Evolutionary conservation across 345 rosid species (phyloP).

Genomic region (Syzygium grande): DNA sequence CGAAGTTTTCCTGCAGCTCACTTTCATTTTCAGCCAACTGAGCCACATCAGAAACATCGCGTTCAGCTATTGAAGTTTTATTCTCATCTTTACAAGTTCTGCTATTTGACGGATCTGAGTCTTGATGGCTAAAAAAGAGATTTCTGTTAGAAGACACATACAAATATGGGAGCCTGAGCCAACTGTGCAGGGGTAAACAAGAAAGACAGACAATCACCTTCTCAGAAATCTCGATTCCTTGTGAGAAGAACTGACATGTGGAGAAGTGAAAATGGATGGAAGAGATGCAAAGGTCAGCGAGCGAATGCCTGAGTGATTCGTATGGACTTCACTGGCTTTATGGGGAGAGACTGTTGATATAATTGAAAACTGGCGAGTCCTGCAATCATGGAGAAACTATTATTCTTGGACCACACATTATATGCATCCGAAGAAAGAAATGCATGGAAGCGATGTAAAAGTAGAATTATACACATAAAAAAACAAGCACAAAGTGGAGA

Average conservation of each 20-base stretch:
- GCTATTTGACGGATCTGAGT: conserved; percentile 30
- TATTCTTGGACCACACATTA: background rate
- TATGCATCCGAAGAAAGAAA: background rate
- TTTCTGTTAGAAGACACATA: background rate
- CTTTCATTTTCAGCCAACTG: conserved; percentile 12
- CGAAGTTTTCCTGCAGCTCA: conserved; percentile 33
- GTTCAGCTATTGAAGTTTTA: conserved; percentile 14
- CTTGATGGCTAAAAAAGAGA: conserved; percentile 35
- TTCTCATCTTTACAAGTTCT: conserved; percentile 25
- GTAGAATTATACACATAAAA: background rate
- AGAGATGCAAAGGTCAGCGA: conserved; percentile 64
- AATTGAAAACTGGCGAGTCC: conserved; percentile 96
- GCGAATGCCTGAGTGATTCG: conserved; percentile 55
- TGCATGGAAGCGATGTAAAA: background rate
- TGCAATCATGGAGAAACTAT: conserved; percentile 13
- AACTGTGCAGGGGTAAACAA: background rate
- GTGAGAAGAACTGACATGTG: conserved; percentile 57
- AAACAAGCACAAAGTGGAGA: background rate
- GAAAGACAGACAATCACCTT: conserved; percentile 34
- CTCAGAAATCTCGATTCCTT: conserved; percentile 73
- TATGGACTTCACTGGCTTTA: conserved; percentile 65
- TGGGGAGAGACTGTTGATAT: conserved; percentile 83
- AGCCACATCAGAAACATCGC: conserved; percentile 7
- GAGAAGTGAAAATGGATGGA: conserved; percentile 87
- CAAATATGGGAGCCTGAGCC: background rate